phyloP scores from a whole-genome alignment of 805 yeast genomes.

The Kregervanrija pseudodelftensis region DNA sequence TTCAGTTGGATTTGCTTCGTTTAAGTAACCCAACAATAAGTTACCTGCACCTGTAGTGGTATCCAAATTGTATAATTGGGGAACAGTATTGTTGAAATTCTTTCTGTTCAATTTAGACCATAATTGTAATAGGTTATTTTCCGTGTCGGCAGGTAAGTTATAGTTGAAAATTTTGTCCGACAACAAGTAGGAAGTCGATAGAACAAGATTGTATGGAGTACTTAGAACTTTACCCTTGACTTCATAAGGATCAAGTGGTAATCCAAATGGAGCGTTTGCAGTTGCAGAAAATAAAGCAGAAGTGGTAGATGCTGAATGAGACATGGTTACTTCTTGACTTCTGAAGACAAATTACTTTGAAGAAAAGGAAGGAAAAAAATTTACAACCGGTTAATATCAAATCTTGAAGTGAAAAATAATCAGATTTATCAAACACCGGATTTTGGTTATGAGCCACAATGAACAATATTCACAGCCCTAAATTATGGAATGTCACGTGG shows the following conservation, averaged over 20 bases:
- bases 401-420: too few relatives aligned
- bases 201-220: constrained; percentile 47
- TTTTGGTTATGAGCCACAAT: too few relatives aligned
- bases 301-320: constrained; percentile 6
- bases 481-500: too few relatives aligned
- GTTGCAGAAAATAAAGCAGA: constrained; percentile 31
- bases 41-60: constrained; percentile 81
- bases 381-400: neutral
- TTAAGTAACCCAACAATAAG: constrained; percentile 66
- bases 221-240: constrained; percentile 44
- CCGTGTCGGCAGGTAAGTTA: constrained; percentile 16
- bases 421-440: too few relatives aligned
- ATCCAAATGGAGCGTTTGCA: constrained; percentile 49
- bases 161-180: constrained; percentile 58
- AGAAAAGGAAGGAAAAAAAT: neutral
- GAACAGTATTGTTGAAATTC: constrained; percentile 52
- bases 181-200: constrained; percentile 46
- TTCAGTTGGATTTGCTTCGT: constrained; percentile 16
- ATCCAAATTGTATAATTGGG: constrained; percentile 55
- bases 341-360: neutral
- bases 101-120: constrained; percentile 51
- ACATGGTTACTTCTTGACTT: constrained; percentile 16
- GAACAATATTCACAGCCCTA: too few relatives aligned
- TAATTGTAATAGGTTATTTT: constrained; percentile 49
- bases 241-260: constrained; percentile 48